These are phyloP conservation scores for Stromatinia cepivora DNA, from an alignment of 2,329 filamentous ascomycete species.

Conservation along the genomic window DNA sequence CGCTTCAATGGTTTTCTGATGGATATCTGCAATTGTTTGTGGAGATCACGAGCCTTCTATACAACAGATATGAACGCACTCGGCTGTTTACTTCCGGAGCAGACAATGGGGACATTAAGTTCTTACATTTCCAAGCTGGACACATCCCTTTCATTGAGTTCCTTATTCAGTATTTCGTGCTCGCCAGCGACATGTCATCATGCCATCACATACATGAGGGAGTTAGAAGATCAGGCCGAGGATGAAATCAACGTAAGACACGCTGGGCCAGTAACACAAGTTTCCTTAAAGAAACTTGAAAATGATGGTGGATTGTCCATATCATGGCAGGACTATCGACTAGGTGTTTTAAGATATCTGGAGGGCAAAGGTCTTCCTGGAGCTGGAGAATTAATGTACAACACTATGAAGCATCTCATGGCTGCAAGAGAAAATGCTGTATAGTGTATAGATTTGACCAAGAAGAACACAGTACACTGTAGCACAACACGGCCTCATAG, in stretches of 20 bases:
- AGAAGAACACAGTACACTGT: background rate
- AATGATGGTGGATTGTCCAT: slow-evolving; percentile 65
- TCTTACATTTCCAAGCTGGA: slow-evolving; percentile 53
- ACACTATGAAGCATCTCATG: slow-evolving; percentile 75
- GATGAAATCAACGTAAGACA: slow-evolving; percentile 51
- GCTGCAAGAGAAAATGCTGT: slow-evolving; percentile 33
- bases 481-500: background rate
- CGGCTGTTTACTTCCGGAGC: slow-evolving; percentile 51
- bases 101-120: slow-evolving; percentile 49
- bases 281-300: slow-evolving; percentile 61
- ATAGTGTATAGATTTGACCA: background rate
- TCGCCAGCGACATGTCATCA: slow-evolving; percentile 58
- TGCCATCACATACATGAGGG: slow-evolving; percentile 56
- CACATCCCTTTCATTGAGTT: slow-evolving; percentile 48
- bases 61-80: slow-evolving; percentile 60
- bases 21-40: slow-evolving; percentile 82
- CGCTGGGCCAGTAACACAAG: slow-evolving; percentile 69
- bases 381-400: slow-evolving; percentile 71
- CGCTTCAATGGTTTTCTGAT: slow-evolving; percentile 82
- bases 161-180: slow-evolving; percentile 59
- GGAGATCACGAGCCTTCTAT: slow-evolving; percentile 73
- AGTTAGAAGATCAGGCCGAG: slow-evolving; percentile 56
- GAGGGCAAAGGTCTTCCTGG: slow-evolving; percentile 64
- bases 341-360: slow-evolving; percentile 69
- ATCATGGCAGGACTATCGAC: slow-evolving; percentile 72